Conservation (phyloP, 306 rosid species). For the Trifolium fragiferum region DNA sequence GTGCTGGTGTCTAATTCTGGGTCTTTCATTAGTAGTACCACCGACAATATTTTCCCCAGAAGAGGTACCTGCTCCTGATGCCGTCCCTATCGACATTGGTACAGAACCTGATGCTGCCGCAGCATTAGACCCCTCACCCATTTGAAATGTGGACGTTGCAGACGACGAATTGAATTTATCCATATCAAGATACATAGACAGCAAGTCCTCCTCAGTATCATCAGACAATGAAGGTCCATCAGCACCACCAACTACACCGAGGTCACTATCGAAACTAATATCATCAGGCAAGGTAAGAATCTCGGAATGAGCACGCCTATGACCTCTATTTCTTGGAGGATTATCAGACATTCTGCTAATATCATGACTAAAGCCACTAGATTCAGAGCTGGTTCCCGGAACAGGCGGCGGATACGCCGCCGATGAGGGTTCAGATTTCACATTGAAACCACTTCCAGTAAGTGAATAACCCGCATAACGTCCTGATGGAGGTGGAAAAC, state of each 20-base stretch:
- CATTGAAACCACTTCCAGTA: slow-evolving; percentile 58
- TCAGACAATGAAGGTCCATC: slow-evolving; percentile 91
- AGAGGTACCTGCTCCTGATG: slow-evolving; percentile 46
- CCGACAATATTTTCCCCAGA: slow-evolving; percentile 52
- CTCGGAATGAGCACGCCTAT: slow-evolving; percentile 94
- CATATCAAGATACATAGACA: slow-evolving; percentile 95
- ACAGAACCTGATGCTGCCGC: slow-evolving; percentile 32
- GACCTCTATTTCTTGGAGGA: slow-evolving; percentile 84
- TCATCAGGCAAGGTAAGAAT: slow-evolving; percentile 91
- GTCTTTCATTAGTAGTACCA: slow-evolving; percentile 65
- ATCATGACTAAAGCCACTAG: slow-evolving; percentile 85
- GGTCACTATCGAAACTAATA: slow-evolving; percentile 92
- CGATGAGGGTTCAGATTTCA: slow-evolving; percentile 64
- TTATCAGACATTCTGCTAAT: slow-evolving; percentile 91
- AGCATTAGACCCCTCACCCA: slow-evolving; percentile 68
- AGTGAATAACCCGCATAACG: slow-evolving; percentile 67
- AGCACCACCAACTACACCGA: slow-evolving; percentile 90
- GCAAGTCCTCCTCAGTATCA: slow-evolving; percentile 90
- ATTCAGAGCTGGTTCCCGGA: slow-evolving; percentile 61
- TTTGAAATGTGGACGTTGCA: slow-evolving; percentile 69
- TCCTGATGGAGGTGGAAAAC: slow-evolving; percentile 74
- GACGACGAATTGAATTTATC: slow-evolving; percentile 88
- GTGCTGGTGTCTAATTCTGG: slow-evolving; percentile 92
- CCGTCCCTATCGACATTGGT: slow-evolving; percentile 37
- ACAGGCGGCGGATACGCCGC: slow-evolving; percentile 61